phyloP scores from a whole-genome alignment of 495 filamentous ascomycete species.

The Xylaria curta region DNA sequence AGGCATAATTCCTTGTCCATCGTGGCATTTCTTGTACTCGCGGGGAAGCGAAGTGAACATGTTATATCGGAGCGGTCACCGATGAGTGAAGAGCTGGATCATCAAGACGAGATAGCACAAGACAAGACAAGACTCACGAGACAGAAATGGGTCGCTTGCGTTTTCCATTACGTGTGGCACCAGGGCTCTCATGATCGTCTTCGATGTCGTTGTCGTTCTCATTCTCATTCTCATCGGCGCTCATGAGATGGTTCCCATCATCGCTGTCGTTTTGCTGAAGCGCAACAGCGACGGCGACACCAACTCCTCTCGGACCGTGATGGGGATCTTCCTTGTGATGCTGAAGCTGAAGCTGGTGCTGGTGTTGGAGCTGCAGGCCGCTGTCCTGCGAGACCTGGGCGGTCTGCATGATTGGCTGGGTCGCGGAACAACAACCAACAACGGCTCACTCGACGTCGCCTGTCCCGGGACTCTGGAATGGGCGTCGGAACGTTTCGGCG shows the following conservation, averaged over 20 bases:
- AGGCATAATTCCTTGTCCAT: background rate
- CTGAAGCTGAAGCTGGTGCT: constrained; percentile 26
- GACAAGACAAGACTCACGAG: constrained; percentile 49
- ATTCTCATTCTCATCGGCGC: constrained; percentile 38
- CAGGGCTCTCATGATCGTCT: constrained; percentile 47
- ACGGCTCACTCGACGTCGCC: background rate
- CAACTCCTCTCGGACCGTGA: background rate
- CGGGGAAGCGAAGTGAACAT: background rate
- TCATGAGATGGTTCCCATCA: constrained; percentile 40
- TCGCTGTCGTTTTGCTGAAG: constrained; percentile 40
- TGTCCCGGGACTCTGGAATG: background rate
- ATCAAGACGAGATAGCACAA: background rate
- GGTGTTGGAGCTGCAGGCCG: constrained; percentile 28
- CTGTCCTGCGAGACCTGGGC: constrained; percentile 31
- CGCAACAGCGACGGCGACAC: constrained; percentile 29
- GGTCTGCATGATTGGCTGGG: constrained; percentile 31
- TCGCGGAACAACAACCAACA: background rate
- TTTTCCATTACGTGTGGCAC: constrained; percentile 48
- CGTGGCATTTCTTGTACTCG: background rate
- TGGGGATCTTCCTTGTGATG: constrained; percentile 24
- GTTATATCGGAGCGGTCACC: background rate
- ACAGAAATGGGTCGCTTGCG: constrained; percentile 66
- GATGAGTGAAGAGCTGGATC: background rate
- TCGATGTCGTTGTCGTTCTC: constrained; percentile 49
- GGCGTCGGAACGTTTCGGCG: constrained; percentile 15